A percentile compares a stretch with the other conserved stretches of the same genome.
Conservation (phyloP, 2,329 filamentous ascomycete species). For the Orbilia quercus region DNA sequence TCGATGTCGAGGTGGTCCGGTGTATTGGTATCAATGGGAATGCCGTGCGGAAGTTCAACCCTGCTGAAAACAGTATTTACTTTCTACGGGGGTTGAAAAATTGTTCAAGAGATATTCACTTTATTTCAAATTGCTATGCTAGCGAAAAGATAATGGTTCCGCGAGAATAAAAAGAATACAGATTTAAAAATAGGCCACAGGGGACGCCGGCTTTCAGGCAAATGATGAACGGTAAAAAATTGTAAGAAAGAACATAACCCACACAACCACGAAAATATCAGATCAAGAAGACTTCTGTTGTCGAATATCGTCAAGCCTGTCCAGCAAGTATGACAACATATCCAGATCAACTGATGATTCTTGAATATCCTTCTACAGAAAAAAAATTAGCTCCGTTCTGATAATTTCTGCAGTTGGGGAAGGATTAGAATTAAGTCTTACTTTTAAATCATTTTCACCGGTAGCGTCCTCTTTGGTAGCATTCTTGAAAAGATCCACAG, state of each 20-base stretch:
- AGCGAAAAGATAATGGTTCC: neutral
- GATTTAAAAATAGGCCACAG: neutral
- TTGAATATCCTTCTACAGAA: constrained; percentile 41
- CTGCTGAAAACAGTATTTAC: no score
- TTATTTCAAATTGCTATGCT: neutral
- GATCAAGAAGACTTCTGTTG: constrained; percentile 39
- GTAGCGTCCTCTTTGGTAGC: constrained; percentile 9
- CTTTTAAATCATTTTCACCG: constrained; percentile 38
- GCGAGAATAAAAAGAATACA: no score
- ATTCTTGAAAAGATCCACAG: constrained; percentile 33
- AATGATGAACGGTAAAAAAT: neutral
- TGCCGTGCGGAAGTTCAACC: no score
- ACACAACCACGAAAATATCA: neutral
- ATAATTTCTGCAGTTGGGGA: neutral
- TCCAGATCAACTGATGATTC: constrained; percentile 38
- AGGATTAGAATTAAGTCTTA: neutral
- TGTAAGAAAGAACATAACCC: no score
- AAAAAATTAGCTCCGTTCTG: constrained; percentile 9
- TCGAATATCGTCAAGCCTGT: constrained; percentile 48
- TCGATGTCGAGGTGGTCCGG: no score
- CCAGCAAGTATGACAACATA: constrained; percentile 48
- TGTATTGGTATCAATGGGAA: no score
- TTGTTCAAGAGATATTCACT: neutral
- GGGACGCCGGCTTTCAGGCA: constrained; percentile 27
- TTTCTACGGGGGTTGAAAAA: no score